Base-by-base conservation (phyloP, 495 filamentous ascomycete genomes). In the Bombardia bombarda region DNA sequence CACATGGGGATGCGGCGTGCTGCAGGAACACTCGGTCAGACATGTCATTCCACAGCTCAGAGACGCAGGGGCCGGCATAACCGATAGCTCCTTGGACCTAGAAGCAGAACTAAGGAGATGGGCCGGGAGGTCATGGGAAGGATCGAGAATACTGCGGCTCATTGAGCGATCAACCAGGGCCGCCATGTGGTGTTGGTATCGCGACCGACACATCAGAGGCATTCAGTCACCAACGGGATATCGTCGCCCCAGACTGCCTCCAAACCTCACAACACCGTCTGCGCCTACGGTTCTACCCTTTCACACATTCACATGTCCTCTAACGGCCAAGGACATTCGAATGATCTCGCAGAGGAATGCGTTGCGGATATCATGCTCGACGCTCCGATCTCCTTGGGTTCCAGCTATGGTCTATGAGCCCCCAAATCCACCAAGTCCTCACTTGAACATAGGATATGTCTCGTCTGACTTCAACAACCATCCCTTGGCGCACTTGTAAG, bases 401-500 rank as follows among this genome's bases (percentile, higher is more conserved):
- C 86, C 90, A 12, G 50, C 65, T 26, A 80, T 78, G 4, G 86
- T 96, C 2, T 97, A 85, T 55, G 74, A 78, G 10, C 92, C 92
- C 5, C 92, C 92, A 0, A 57, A 75, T 4, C 90, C 92, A 7
- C 93, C 92, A 9, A 72, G 69, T 22, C 89, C 92, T 0, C 77
- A 83, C 46, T 78, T 99, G 28, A 86, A 85, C 50, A 82, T 99
- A 41, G 92, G 92, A 34, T 99, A 99, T 57, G 82, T 99, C 22
- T 97, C 92, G 2, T 96, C 90, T 0, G 92, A 99, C 60, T 99
- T 99, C 65, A 99, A 99, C 57, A 99, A 99, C 58, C 92, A 99
- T 56, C 92, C 92, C 24, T 72, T 99, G 31, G 92, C 93, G 4
- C 89, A 96, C 66, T 62, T 96, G 69, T 74, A 53, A 64, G 70